Base-by-base conservation (phyloP, 2,329 filamentous ascomycete genomes). In the Cladorrhinum sp. region DNA sequence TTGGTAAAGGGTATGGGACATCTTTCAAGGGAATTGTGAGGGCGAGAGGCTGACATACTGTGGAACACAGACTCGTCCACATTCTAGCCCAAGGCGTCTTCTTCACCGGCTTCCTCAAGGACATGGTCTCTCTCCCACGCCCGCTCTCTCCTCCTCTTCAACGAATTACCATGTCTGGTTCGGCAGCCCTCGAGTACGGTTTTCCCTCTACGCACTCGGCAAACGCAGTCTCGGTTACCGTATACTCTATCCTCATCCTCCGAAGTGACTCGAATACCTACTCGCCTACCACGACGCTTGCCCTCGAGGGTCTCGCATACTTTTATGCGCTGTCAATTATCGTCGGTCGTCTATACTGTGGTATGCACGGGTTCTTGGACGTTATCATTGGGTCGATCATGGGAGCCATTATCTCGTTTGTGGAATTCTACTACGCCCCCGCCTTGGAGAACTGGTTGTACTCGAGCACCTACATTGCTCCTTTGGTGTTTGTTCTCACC, bases 361-460 rank as follows among this genome's bases (percentile, higher is more conserved):
- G 95, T 63, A 99, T 99, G 95, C 95, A 99, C 76, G 95, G 95
- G 10, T 96, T 98, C 76, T 81, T 95, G 49, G 95, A 99, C 74
- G 92, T 98, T 23, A 76, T 95, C 13, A 75, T 95, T 59, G 95
- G 95, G 6, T 91, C 89, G 58, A 68, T 86, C 13, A 81, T 97
- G 59, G 95, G 95, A 29, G 88, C 87, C 10, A 75, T 83, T 55
- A 83, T 88, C 64, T 82, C 81, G 23, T 72, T 83, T 25, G 65
- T 85, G 63, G 85, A 88, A 70, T 87, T 85, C 69, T 79, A 84
- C 67, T 84, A 83, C 64, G 84, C 81, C 8, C 78, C 83, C 1
- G 72, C 77, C 2, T 82, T 96, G 61, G 91, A 96, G 66, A 76
- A 81, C 18, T 93, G 86, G 76, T 81, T 97, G 66, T 81, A 87